A percentile compares a stretch with the other conserved stretches of the same genome.
Evolutionary conservation across 805 yeast species (phyloP).

Genomic region (Saturnispora sanitii): DNA sequence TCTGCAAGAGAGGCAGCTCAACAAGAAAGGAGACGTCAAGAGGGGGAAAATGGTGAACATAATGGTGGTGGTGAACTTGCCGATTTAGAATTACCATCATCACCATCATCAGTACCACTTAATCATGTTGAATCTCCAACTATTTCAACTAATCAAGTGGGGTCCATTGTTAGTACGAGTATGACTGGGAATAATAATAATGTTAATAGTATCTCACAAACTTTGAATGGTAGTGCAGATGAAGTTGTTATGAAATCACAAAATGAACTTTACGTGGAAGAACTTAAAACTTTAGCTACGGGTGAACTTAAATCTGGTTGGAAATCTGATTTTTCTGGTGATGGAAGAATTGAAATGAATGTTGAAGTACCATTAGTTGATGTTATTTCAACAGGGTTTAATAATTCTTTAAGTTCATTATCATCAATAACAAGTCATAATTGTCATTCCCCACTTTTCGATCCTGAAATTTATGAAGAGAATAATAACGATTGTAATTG

Average conservation of each 20-base stretch:
- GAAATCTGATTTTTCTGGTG: slow-evolving; percentile 81
- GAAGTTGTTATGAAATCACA: slow-evolving; percentile 12
- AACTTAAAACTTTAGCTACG: slow-evolving; percentile 57
- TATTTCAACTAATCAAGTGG: neutral
- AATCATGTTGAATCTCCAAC: neutral
- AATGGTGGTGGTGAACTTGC: too few species aligned
- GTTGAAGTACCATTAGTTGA: slow-evolving; percentile 58
- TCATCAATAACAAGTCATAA: slow-evolving; percentile 26
- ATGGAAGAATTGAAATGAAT: slow-evolving; percentile 71
- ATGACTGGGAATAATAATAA: slow-evolving; percentile 9
- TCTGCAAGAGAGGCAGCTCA: slow-evolving; percentile 3
- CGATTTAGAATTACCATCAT: too few species aligned
- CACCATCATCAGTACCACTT: neutral
- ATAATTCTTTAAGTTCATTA: slow-evolving; percentile 22
- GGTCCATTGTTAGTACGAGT: neutral
- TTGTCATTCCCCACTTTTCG: slow-evolving; percentile 25
- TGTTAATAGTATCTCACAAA: slow-evolving; percentile 3
- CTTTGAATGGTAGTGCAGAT: slow-evolving; percentile 11
- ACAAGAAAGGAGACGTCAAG: slow-evolving; percentile 6
- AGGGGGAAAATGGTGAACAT: too few species aligned
- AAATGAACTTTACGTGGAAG: slow-evolving; percentile 48
- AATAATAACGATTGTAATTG: slow-evolving; percentile 36
- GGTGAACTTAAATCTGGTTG: slow-evolving; percentile 89
- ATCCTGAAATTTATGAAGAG: slow-evolving; percentile 17
- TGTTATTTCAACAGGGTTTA: slow-evolving; percentile 42